phyloP scores from a whole-genome alignment of 306 rosid genomes.

The Dalbergia cochinchinensis region DNA sequence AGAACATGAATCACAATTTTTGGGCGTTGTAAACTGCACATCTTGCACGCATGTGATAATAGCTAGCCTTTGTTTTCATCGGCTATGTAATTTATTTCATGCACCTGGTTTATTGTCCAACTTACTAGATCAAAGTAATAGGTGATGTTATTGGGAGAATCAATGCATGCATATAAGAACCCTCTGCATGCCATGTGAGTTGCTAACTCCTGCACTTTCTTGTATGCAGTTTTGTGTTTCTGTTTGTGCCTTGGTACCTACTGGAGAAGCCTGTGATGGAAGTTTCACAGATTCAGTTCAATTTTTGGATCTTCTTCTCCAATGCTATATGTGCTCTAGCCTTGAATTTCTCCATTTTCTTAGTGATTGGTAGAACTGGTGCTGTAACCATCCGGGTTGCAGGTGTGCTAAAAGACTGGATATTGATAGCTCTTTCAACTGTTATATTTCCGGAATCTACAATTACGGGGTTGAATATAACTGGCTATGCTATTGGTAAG shows the following conservation, averaged over 20 bases:
- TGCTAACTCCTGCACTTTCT: constrained; percentile 18
- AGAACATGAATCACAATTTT: background rate
- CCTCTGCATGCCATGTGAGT: constrained; percentile 6
- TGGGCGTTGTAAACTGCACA: background rate
- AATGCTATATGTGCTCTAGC: constrained; percentile 91
- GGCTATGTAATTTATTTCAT: constrained; percentile 7
- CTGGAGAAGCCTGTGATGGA: constrained; percentile 82
- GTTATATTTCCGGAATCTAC: constrained; percentile 86
- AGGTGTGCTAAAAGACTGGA: constrained; percentile 93
- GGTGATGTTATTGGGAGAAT: background rate
- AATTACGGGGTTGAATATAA: constrained; percentile 81
- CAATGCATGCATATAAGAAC: background rate
- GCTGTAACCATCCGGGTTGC: constrained; percentile 92
- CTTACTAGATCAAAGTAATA: background rate
- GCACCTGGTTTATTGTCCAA: background rate
- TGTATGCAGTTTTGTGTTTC: constrained; percentile 76
- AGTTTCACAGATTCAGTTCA: constrained; percentile 74
- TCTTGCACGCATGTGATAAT: background rate
- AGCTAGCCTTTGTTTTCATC: background rate
- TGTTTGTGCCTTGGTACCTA: constrained; percentile 80
- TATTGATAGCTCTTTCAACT: constrained; percentile 86
- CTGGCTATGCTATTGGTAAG: constrained; percentile 87
- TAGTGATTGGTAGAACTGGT: constrained; percentile 92
- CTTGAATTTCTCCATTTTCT: constrained; percentile 87
- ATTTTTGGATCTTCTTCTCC: constrained; percentile 88